Percentiles rank a stretch among this genome's conserved stretches.
These are phyloP conservation scores for Puccinellia tenuiflora DNA, from an alignment of 176 grass and related monocot genomes.

Conservation along the genomic window DNA sequence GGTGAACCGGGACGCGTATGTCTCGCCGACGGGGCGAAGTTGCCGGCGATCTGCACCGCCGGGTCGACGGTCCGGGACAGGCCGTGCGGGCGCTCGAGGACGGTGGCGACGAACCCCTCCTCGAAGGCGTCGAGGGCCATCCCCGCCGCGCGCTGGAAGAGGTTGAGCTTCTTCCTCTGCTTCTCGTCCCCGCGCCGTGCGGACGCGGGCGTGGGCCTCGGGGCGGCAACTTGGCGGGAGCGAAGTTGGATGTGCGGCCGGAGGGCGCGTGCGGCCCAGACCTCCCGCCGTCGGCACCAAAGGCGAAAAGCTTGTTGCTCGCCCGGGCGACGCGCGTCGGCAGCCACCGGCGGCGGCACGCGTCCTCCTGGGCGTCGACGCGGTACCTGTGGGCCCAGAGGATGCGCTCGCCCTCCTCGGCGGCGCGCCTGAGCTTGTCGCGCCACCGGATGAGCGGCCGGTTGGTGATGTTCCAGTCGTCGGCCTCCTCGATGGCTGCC, in stretches of 20 bases:
- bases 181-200: too few species aligned
- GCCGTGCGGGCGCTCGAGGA: constrained; percentile 49
- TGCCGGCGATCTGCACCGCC: constrained; percentile 65
- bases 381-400: background rate
- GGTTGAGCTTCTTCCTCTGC: too few species aligned
- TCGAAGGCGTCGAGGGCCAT: too few species aligned
- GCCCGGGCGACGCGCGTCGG: background rate
- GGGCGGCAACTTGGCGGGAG: too few species aligned
- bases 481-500: background rate
- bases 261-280: too few species aligned
- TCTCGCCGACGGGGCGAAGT: constrained; percentile 59
- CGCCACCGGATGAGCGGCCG: background rate
- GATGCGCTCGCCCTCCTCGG: background rate
- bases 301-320: background rate
- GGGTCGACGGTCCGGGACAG: constrained; percentile 59
- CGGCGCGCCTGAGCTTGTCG: background rate
- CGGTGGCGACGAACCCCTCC: too few species aligned
- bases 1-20: constrained; percentile 78
- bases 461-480: background rate
- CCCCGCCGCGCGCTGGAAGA: too few species aligned
- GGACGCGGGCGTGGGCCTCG: too few species aligned
- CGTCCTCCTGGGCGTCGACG: background rate
- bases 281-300: background rate
- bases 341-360: background rate
- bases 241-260: too few species aligned